These are phyloP conservation scores for Fraxinus greggii DNA, from an alignment of 305 asterid genomes.

Conservation along the genomic window DNA sequence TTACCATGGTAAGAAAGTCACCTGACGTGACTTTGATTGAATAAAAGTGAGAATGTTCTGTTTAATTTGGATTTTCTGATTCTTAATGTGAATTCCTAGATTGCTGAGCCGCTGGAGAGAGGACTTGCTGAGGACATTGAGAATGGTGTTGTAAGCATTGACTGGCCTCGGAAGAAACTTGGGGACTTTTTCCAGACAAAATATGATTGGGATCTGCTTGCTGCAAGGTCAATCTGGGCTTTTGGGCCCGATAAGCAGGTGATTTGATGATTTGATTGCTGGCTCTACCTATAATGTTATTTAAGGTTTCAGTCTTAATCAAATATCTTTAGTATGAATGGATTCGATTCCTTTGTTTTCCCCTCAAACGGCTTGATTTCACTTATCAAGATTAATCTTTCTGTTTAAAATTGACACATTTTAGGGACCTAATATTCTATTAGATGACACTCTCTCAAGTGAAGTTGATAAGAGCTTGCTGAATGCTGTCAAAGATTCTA, in stretches of 20 bases:
- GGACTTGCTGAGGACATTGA: constrained; percentile 99
- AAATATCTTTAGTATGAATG: neutral
- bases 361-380: constrained; percentile 7
- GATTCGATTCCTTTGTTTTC: neutral
- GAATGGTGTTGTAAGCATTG: constrained; percentile 82
- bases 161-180: constrained; percentile 84
- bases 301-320: constrained; percentile 96
- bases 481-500: constrained; percentile 84
- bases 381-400: neutral
- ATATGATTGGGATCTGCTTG: constrained; percentile 98
- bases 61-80: constrained; percentile 15
- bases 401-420: constrained; percentile 29
- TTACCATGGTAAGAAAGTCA: constrained; percentile 73
- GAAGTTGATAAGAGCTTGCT: constrained; percentile 92
- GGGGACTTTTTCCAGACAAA: constrained; percentile 90
- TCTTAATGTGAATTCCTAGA: constrained; percentile 42
- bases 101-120: constrained; percentile 95
- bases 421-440: constrained; percentile 95
- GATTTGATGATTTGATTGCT: constrained; percentile 41
- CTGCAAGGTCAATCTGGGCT: constrained; percentile 98
- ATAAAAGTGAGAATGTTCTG: neutral
- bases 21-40: neutral
- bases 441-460: constrained; percentile 92
- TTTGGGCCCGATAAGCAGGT: constrained; percentile 98
- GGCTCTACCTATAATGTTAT: constrained; percentile 37